Evolutionary conservation across 2,329 filamentous ascomycete genomes (phyloP), one percentile per base, ranked within the genome.

Genomic region (Juglanconis sp.): DNA sequence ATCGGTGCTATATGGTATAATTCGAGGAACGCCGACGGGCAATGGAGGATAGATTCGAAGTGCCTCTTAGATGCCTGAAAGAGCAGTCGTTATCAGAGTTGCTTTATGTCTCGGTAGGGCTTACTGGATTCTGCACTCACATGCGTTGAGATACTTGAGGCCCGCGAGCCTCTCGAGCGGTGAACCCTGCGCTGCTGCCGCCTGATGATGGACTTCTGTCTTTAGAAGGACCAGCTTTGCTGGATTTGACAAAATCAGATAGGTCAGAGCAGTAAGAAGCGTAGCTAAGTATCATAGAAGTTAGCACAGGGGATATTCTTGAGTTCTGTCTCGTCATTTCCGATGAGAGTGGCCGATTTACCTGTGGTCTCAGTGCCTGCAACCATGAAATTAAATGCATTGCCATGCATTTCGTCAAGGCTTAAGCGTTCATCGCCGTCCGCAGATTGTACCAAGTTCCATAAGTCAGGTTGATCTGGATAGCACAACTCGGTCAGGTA

Each of bases 31-130:
- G 0, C 67, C 69, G 6, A 60, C 56, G 0, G 70, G 62, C 0
- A 70, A 66, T 0, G 73, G 71, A 3, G 73, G 74, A 56, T 74
- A 74, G 49, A 71, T 58, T 2, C 74, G 67, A 3, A 76, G 64
- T 0, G 68, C 62, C 63, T 76, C 74, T 53, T 76, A 50, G n/a
- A 62, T 62, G 34, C 56, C 60, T 59, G 36, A 3, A 36, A 50
- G 24, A 4, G 24, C 2, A 24, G 11, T 24, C 17, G 17, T 24
- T 24, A 24, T 24, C 17, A 24, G 17, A 24, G 17, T 24, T 24
- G 17, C 17, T 24, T 24, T 1, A 24, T 24, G 17, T 24, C 17
- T 24, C 17, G 34, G 8, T 8, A 17, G 7, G 15, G 17, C 6
- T 8, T 30, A 34, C 11, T 34, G 8, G 34, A 4, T 9, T 3